Evolutionary conservation across 73 alveolate genomes (phyloP).

Genomic region (Paraurostyla sp.): DNA sequence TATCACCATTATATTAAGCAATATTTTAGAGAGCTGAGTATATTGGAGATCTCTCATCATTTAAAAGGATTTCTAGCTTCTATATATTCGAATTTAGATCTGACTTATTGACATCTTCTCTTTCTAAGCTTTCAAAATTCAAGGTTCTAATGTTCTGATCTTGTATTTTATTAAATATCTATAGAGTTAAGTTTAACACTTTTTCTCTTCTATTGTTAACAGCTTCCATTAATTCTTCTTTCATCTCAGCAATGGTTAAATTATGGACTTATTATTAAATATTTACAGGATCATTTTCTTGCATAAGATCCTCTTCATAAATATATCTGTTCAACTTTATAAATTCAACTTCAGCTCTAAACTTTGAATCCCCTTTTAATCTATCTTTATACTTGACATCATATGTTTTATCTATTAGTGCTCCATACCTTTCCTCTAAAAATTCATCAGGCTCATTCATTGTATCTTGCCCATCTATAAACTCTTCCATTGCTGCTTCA

Average conservation of each 20-base stretch:
- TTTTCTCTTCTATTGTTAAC: slow-evolving; percentile 2
- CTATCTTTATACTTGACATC: too few relatives aligned
- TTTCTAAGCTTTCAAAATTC: not conserved
- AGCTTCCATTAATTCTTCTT: slow-evolving; percentile 12
- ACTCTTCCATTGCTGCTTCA: too few relatives aligned
- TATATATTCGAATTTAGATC: not conserved
- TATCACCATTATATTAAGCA: not conserved
- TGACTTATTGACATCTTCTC: not conserved
- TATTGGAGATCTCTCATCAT: slow-evolving; percentile 2
- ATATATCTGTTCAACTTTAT: too few relatives aligned
- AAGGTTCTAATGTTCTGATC: not conserved
- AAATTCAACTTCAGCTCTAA: too few relatives aligned
- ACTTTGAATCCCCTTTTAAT: too few relatives aligned
- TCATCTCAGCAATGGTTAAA: not conserved
- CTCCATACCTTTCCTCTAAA: too few relatives aligned
- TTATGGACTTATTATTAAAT: not conserved
- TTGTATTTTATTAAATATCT: slow-evolving; percentile 20
- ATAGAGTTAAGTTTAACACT: not conserved
- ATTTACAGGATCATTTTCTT: not conserved
- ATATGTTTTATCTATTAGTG: too few relatives aligned
- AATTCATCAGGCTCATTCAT: too few relatives aligned
- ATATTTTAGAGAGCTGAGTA: not conserved
- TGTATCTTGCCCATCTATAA: too few relatives aligned
- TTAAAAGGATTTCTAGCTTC: not conserved
- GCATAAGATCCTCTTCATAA: too few relatives aligned